phyloP scores from a whole-genome alignment of 2,329 filamentous ascomycete species.

The Penicillium griseofulvum region DNA sequence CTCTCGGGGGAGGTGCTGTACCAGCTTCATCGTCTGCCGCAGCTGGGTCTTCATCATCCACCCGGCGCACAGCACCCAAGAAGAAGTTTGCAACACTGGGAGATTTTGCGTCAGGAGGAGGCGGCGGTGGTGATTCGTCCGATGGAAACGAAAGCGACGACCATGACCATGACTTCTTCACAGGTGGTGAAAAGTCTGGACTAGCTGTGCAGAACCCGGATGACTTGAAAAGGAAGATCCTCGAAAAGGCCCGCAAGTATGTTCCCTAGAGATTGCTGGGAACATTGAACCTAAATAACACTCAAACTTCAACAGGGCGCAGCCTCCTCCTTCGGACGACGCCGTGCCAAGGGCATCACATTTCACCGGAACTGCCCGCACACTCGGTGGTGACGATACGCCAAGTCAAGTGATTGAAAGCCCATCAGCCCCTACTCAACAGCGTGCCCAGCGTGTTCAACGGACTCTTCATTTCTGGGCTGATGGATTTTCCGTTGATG shows the following conservation, averaged over 20 bases:
- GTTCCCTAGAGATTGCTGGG: background rate
- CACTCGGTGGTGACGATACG: constrained; percentile 63
- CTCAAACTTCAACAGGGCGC: constrained; percentile 24
- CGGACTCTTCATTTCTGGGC: constrained; percentile 64
- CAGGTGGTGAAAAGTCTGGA: constrained; percentile 67
- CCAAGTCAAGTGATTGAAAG: constrained; percentile 58
- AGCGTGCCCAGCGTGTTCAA: constrained; percentile 51
- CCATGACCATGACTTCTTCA: constrained; percentile 61
- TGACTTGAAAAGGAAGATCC: constrained; percentile 52
- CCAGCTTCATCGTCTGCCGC: constrained; percentile 31
- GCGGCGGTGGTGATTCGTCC: constrained; percentile 41
- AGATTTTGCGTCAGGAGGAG: constrained; percentile 40
- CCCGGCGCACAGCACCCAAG: constrained; percentile 29
- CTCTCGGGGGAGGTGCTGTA: constrained; percentile 33
- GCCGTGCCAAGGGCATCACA: constrained; percentile 41
- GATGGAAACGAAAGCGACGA: constrained; percentile 55
- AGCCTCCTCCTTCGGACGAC: constrained; percentile 42
- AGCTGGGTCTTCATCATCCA: constrained; percentile 30
- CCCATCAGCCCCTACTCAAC: constrained; percentile 44
- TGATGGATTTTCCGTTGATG: constrained; percentile 65
- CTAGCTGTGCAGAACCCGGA: constrained; percentile 65
- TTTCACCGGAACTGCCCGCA: constrained; percentile 62
- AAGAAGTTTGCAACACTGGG: constrained; percentile 51
- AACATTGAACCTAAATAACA: background rate
- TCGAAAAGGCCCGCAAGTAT: constrained; percentile 47